Conservation (phyloP, 2,329 filamentous ascomycete genomes). For the Scortechinia acanthostroma region DNA sequence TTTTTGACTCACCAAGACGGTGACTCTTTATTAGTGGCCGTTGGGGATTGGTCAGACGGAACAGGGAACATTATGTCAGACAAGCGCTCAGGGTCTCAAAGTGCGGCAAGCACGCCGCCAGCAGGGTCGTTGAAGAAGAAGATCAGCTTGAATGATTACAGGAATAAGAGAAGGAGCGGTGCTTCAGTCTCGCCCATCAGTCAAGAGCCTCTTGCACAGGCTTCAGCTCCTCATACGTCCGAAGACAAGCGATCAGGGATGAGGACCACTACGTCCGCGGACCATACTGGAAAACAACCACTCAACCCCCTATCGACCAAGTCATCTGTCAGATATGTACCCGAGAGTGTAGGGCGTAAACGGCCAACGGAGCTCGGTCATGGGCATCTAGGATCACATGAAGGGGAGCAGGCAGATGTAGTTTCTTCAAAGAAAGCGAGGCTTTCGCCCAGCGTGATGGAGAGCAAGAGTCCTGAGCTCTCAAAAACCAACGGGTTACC, state of each 20-base stretch:
- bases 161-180: slow-evolving; percentile 37
- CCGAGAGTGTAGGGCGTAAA: neutral
- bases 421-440: neutral
- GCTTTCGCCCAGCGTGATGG: slow-evolving; percentile 5
- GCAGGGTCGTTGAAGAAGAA: slow-evolving; percentile 43
- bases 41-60: slow-evolving; percentile 43
- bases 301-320: neutral
- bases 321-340: neutral
- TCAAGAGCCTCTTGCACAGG: slow-evolving; percentile 2
- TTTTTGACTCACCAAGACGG: slow-evolving; percentile 49
- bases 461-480: slow-evolving; percentile 6
- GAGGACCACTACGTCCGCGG: neutral
- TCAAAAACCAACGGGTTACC: slow-evolving; percentile 6
- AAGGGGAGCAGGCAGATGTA: neutral
- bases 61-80: slow-evolving; percentile 33
- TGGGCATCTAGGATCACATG: neutral
- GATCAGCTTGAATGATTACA: slow-evolving; percentile 53
- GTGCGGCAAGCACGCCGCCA: slow-evolving; percentile 27
- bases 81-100: slow-evolving; percentile 18
- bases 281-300: neutral
- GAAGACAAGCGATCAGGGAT: neutral
- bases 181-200: slow-evolving; percentile 14
- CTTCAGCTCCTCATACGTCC: neutral
- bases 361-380: neutral
- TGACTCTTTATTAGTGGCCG: slow-evolving; percentile 38